Percentiles rank a stretch among this genome's conserved stretches.
Conservation (phyloP, 805 yeast genomes). For the Jamesozyma rosinii region DNA sequence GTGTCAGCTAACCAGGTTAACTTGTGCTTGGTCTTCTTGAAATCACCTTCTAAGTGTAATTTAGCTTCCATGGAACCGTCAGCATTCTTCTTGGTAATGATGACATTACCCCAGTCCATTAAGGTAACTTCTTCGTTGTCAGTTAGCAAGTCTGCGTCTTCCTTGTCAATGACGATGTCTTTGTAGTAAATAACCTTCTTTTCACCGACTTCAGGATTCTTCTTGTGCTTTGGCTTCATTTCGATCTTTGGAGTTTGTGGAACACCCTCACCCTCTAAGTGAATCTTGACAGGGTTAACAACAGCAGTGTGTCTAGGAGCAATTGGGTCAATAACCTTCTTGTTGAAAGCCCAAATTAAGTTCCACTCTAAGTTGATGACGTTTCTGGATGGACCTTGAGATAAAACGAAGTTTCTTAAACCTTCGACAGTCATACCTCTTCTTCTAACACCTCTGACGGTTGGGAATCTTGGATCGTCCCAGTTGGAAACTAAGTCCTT, state of each 20-base stretch:
- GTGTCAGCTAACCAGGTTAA: constrained; percentile 90
- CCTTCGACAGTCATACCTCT: constrained; percentile 99
- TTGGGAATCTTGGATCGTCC: constrained; percentile 99
- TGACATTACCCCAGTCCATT: constrained; percentile 98
- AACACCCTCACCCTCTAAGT: constrained; percentile 47
- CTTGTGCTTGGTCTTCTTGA: constrained; percentile 91
- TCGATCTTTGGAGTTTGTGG: constrained; percentile 57
- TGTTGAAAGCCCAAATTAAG: constrained; percentile 94
- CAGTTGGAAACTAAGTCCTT: constrained; percentile 78
- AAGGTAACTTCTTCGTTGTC: constrained; percentile 91
- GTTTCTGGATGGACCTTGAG: constrained; percentile 97
- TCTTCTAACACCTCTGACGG: constrained; percentile 98
- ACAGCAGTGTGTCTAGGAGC: constrained; percentile 94
- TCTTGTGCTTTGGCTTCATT: constrained; percentile 86
- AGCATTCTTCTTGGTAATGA: constrained; percentile 60
- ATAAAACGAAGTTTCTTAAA: constrained; percentile 79
- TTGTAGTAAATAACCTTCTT: constrained; percentile 66
- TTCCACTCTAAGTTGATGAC: constrained; percentile 97
- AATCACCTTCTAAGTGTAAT: constrained; percentile 88
- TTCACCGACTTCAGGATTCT: constrained; percentile 81
- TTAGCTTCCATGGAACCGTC: constrained; percentile 65
- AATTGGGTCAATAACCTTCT: constrained; percentile 91
- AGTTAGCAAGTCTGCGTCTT: constrained; percentile 63
- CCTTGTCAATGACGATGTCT: constrained; percentile 71
- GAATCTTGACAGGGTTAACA: constrained; percentile 61